phyloP scores from a whole-genome alignment of 164 flowering plant genomes.

The Aristolochia contorta region DNA sequence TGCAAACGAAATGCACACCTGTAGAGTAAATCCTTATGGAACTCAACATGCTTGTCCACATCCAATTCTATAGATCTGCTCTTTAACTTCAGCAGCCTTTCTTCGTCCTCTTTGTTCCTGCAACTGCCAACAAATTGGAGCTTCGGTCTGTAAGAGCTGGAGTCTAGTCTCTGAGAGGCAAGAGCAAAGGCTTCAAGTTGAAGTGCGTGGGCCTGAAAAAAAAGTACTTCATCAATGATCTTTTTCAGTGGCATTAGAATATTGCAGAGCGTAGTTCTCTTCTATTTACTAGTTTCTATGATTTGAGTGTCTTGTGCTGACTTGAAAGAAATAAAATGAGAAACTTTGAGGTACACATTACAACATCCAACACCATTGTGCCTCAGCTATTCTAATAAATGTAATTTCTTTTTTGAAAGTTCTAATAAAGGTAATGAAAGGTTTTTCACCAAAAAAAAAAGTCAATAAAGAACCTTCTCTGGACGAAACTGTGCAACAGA shows the following conservation, averaged over 20 bases:
- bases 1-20: slow-evolving; percentile 34
- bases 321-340: slow-evolving; percentile 10
- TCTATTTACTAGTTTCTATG: slow-evolving; percentile 1
- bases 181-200: slow-evolving; percentile 89
- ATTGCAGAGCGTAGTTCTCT: no score
- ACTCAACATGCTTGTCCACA: slow-evolving; percentile 65
- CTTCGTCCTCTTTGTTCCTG: slow-evolving; percentile 72
- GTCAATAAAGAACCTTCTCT: slow-evolving; percentile 69
- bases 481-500: slow-evolving; percentile 99
- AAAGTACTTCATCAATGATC: no score
- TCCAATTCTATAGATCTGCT: slow-evolving; percentile 49
- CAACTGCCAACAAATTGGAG: slow-evolving; percentile 97
- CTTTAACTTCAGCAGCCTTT: slow-evolving; percentile 65
- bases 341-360: no score
- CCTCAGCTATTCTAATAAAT: no score
- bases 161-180: slow-evolving; percentile 44
- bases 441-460: neutral
- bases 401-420: no score
- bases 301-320: no score
- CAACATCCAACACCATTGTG: neutral
- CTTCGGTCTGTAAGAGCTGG: slow-evolving; percentile 55
- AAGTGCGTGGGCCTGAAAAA: slow-evolving; percentile 61
- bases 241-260: no score
- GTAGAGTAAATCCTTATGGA: slow-evolving; percentile 70
- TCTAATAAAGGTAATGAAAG: neutral